These are phyloP conservation scores for Pistacia vera DNA, from an alignment of 345 rosid genomes.

Conservation along the genomic window DNA sequence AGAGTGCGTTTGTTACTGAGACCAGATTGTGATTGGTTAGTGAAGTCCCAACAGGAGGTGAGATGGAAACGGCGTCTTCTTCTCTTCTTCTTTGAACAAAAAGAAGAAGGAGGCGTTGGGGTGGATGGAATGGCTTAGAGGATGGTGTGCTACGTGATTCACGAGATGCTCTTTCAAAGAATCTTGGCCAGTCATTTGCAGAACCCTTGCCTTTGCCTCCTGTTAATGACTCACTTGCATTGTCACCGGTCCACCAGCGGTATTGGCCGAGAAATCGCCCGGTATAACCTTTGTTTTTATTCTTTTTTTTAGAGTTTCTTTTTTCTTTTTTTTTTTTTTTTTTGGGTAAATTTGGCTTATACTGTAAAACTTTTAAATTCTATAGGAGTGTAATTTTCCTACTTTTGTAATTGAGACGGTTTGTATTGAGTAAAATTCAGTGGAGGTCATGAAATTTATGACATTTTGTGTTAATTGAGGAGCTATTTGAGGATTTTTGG, in stretches of 20 bases:
- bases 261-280: slow-evolving; percentile 89
- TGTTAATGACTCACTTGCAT: slow-evolving; percentile 72
- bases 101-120: slow-evolving; percentile 67
- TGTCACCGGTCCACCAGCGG: slow-evolving; percentile 99
- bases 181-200: slow-evolving; percentile 77
- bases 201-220: slow-evolving; percentile 89
- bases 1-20: too few relatives aligned
- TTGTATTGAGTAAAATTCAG: too few relatives aligned
- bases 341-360: too few relatives aligned
- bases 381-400: too few relatives aligned
- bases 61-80: slow-evolving; percentile 5
- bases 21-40: too few relatives aligned
- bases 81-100: neutral
- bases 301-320: too few relatives aligned
- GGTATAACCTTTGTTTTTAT: slow-evolving; percentile 29
- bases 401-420: too few relatives aligned
- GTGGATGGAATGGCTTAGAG: slow-evolving; percentile 96
- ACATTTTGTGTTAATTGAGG: too few relatives aligned
- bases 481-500: too few relatives aligned
- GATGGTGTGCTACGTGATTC: slow-evolving; percentile 69
- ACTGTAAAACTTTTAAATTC: too few relatives aligned
- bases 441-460: too few relatives aligned
- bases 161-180: slow-evolving; percentile 87
- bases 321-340: too few relatives aligned
- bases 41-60: neutral